Evolutionary conservation across 1,139 yeast species (phyloP).

Genomic region (Geotrichum histeridarum): DNA sequence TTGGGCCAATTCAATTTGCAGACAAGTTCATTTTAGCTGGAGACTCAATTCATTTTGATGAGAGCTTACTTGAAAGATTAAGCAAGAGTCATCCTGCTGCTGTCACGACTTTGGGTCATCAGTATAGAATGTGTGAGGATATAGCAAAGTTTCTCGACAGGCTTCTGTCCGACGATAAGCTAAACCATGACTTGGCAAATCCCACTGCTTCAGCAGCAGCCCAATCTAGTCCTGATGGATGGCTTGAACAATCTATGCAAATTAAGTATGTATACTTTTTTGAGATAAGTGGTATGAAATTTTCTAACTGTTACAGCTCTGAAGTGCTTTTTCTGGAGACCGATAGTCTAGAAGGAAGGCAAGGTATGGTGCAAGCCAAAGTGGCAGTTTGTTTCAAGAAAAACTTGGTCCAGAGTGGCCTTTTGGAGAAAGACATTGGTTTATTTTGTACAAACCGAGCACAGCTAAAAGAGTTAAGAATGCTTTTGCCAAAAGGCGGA

Average conservation of each 20-base stretch:
- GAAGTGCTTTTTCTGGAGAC: constrained; percentile 76
- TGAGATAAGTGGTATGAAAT: too few species aligned
- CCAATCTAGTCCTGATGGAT: neutral
- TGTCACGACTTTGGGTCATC: constrained; percentile 69
- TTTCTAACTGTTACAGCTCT: constrained; percentile 29
- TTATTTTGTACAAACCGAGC: too few species aligned
- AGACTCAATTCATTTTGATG: constrained; percentile 58
- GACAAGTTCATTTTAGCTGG: constrained; percentile 85
- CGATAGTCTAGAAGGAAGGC: constrained; percentile 39
- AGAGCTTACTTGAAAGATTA: constrained; percentile 67
- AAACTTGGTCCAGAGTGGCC: too few species aligned
- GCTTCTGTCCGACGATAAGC: constrained; percentile 66
- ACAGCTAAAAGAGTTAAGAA: too few species aligned
- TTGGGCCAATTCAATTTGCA: constrained; percentile 79
- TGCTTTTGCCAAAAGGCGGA: too few species aligned
- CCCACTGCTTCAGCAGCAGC: constrained; percentile 44
- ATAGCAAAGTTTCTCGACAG: constrained; percentile 78
- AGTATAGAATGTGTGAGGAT: constrained; percentile 89
- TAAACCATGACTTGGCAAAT: constrained; percentile 64
- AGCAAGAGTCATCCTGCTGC: constrained; percentile 68
- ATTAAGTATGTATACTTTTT: constrained; percentile 28
- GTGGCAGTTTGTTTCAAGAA: too few species aligned
- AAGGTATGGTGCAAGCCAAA: too few species aligned
- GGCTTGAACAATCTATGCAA: constrained; percentile 41
- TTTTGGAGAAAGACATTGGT: too few species aligned